Conservation (phyloP, 1,139 yeast genomes). For the Scheffersomyces cryptocercus region DNA sequence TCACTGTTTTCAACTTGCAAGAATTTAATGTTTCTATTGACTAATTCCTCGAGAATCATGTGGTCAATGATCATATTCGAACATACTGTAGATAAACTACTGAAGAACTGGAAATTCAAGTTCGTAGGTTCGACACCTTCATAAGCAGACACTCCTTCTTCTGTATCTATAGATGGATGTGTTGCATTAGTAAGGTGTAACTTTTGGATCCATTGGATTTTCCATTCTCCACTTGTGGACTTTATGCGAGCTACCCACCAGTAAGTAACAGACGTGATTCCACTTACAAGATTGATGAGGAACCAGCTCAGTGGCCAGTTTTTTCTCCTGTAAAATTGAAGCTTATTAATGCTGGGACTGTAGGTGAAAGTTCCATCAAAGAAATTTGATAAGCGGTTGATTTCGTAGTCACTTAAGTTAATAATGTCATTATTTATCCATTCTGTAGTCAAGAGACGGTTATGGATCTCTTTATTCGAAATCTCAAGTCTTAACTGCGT, state of each 20-base stretch:
- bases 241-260: constrained; percentile 69
- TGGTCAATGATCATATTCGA: constrained; percentile 65
- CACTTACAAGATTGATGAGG: constrained; percentile 47
- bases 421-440: constrained; percentile 66
- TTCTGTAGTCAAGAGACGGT: constrained; percentile 61
- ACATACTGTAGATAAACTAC: constrained; percentile 50
- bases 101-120: constrained; percentile 51
- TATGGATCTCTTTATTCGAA: constrained; percentile 51
- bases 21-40: constrained; percentile 37
- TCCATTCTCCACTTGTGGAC: constrained; percentile 65
- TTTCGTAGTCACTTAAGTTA: constrained; percentile 42
- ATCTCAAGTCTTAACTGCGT: constrained; percentile 54
- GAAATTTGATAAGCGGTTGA: constrained; percentile 23
- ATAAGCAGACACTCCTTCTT: constrained; percentile 18
- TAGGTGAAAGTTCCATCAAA: constrained; percentile 10
- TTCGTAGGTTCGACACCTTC: constrained; percentile 11
- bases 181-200: constrained; percentile 17
- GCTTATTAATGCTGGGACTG: constrained; percentile 17
- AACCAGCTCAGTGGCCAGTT: constrained; percentile 80
- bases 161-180: constrained; percentile 7
- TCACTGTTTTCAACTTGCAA: constrained; percentile 22
- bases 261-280: constrained; percentile 47
- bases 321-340: constrained; percentile 59
- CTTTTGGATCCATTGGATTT: constrained; percentile 50
- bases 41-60: constrained; percentile 62